phyloP scores from a whole-genome alignment of 225 moss, liverwort and hornwort genomes.

The Neckera pumila region DNA sequence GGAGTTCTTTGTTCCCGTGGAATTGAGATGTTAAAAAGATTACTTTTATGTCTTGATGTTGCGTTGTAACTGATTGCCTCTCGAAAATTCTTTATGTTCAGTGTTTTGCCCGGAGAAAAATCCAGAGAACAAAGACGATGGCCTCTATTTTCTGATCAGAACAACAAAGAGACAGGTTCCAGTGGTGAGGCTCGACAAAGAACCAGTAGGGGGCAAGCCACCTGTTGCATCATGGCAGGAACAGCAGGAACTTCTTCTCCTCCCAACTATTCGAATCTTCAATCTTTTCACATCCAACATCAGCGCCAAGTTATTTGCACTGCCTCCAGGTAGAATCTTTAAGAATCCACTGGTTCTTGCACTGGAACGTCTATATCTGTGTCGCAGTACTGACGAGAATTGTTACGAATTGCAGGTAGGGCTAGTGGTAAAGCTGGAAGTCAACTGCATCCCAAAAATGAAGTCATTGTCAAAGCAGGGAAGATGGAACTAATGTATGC shows the following conservation, averaged over 20 bases:
- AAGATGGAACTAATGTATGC: constrained; percentile 57
- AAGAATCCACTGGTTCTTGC: not conserved
- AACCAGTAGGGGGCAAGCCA: constrained; percentile 33
- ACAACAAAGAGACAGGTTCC: constrained; percentile 72
- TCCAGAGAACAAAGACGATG: constrained; percentile 25
- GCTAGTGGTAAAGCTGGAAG: constrained; percentile 41
- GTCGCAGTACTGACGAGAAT: not conserved
- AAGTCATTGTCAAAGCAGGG: constrained; percentile 45
- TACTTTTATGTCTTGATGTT: not conserved
- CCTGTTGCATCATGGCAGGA: constrained; percentile 73
- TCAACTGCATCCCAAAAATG: constrained; percentile 14
- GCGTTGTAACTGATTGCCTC: not conserved
- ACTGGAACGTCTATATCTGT: not conserved
- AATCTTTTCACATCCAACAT: constrained; percentile 71
- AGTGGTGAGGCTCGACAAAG: constrained; percentile 32
- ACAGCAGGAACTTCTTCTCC: constrained; percentile 83
- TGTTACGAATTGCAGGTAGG: constrained; percentile 25
- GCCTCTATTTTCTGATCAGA: constrained; percentile 68
- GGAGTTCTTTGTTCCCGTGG: not conserved
- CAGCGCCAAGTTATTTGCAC: constrained; percentile 44
- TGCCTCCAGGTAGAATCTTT: constrained; percentile 39
- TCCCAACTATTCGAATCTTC: constrained; percentile 75
- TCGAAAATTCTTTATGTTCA: constrained; percentile 15
- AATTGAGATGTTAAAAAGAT: not conserved
- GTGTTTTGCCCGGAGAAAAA: constrained; percentile 56